phyloP scores from a whole-genome alignment of 371 early-diverging fungal species.

The Syncephalastrum sp. region DNA sequence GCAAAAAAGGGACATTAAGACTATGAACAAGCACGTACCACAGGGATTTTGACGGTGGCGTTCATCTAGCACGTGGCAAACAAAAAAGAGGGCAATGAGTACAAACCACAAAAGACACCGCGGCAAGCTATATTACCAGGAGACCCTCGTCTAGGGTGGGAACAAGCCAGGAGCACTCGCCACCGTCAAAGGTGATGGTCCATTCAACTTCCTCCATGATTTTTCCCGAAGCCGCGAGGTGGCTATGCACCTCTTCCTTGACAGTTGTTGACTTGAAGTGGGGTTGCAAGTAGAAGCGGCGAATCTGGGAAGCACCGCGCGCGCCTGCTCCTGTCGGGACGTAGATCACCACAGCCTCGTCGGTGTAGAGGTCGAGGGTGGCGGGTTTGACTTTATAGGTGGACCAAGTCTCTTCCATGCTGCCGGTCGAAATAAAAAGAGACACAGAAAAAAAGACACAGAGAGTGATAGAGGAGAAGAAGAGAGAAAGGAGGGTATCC shows the following conservation, averaged over 20 bases:
- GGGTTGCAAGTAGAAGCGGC: slow-evolving; percentile 31
- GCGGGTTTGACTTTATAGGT: slow-evolving; percentile 39
- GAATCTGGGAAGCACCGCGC: slow-evolving; percentile 32
- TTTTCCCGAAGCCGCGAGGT: slow-evolving; percentile 18
- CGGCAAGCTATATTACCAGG: slow-evolving; percentile 16
- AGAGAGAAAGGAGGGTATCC: slow-evolving; percentile 7
- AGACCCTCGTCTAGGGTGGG: slow-evolving; percentile 29
- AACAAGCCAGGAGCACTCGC: slow-evolving; percentile 41
- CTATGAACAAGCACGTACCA: slow-evolving; percentile 4
- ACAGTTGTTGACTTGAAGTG: slow-evolving; percentile 29
- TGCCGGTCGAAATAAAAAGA: slow-evolving; percentile 1
- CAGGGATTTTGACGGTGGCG: slow-evolving; percentile 31
- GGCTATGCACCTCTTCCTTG: slow-evolving; percentile 34
- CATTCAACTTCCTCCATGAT: slow-evolving; percentile 46
- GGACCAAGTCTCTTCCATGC: slow-evolving; percentile 30
- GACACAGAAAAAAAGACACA: slow-evolving; percentile 6
- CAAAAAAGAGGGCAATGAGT: slow-evolving; percentile 1
- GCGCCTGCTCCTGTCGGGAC: slow-evolving; percentile 42
- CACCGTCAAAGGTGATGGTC: slow-evolving; percentile 35
- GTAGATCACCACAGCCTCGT: slow-evolving; percentile 37
- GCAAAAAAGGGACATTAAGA: background rate
- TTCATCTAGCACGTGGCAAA: slow-evolving; percentile 27
- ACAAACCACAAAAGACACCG: slow-evolving; percentile 3
- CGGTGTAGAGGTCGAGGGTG: slow-evolving; percentile 28
- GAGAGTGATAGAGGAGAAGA: slow-evolving; percentile 1